Percentiles rank a stretch among this genome's conserved stretches.
These are phyloP conservation scores for Eutrema japonicum DNA, from an alignment of 345 rosid species.

Conservation along the genomic window DNA sequence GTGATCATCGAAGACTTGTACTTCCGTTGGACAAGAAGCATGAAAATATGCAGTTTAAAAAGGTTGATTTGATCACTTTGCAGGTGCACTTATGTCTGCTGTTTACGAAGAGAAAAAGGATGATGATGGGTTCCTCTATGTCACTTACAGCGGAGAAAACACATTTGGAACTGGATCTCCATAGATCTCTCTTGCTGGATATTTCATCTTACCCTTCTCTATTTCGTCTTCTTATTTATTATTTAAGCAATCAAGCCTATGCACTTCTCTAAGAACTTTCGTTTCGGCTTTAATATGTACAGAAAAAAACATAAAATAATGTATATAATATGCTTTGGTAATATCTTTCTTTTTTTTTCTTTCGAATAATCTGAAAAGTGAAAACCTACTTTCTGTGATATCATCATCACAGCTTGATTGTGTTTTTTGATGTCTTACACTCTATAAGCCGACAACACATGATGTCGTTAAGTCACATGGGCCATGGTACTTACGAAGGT, in stretches of 20 bases:
- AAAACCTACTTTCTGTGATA: slow-evolving; percentile 14
- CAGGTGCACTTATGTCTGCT: slow-evolving; percentile 80
- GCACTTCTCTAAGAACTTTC: slow-evolving; percentile 29
- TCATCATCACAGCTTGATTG: slow-evolving; percentile 4
- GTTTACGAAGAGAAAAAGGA: slow-evolving; percentile 87
- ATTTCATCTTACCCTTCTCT: slow-evolving; percentile 1
- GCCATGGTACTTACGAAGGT: slow-evolving; percentile 9
- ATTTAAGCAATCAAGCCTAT: slow-evolving; percentile 31
- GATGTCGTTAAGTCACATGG: slow-evolving; percentile 18
- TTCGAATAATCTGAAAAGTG: slow-evolving; percentile 7
- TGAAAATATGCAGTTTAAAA: not conserved
- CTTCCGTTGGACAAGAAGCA: too few relatives aligned
- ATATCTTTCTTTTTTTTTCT: too few relatives aligned
- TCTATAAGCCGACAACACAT: slow-evolving; percentile 25
- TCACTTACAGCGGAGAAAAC: slow-evolving; percentile 88
- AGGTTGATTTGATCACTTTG: slow-evolving; percentile 11
- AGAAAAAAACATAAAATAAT: slow-evolving; percentile 31
- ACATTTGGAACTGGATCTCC: slow-evolving; percentile 61
- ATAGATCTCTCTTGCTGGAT: slow-evolving; percentile 33
- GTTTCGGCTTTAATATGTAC: slow-evolving; percentile 34
- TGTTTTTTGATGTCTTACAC: slow-evolving; percentile 13
- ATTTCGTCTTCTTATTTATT: slow-evolving; percentile 21
- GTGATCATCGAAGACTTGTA: too few relatives aligned
- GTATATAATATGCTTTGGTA: slow-evolving; percentile 20
- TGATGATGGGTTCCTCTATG: slow-evolving; percentile 86